Conservation (phyloP, 2,329 filamentous ascomycete species). For the Aspergillus novofumigatus region DNA sequence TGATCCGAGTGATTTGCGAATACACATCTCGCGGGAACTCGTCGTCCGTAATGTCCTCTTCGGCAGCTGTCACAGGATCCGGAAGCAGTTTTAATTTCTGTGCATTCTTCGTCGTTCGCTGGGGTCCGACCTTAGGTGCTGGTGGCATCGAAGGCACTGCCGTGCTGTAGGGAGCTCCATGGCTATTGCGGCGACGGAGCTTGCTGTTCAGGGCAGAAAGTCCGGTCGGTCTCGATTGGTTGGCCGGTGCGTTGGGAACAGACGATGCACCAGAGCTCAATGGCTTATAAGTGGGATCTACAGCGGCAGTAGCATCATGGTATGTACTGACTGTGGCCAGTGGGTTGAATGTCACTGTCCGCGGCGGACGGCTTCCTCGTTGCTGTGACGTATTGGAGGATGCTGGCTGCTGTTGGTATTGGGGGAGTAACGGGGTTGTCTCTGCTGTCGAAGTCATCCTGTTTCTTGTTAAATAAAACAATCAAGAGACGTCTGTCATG, state of each 20-base stretch:
- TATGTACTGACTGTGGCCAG: constrained; percentile 44
- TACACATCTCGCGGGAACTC: constrained; percentile 95
- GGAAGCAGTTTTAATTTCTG: constrained; percentile 97
- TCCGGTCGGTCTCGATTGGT: constrained; percentile 51
- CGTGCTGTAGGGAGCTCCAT: constrained; percentile 55
- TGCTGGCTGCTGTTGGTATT: constrained; percentile 24
- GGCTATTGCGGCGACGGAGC: constrained; percentile 79
- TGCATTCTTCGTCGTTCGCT: constrained; percentile 89
- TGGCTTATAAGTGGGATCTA: constrained; percentile 39
- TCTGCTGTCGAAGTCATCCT: constrained; percentile 38
- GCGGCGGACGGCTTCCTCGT: constrained; percentile 32
- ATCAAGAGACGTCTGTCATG: constrained; percentile 15
- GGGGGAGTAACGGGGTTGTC: constrained; percentile 40
- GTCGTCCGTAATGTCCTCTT: constrained; percentile 74
- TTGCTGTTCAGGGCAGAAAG: constrained; percentile 83
- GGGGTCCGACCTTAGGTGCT: constrained; percentile 77
- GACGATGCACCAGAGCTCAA: constrained; percentile 38
- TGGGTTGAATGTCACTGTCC: constrained; percentile 48
- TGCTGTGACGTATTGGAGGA: constrained; percentile 38
- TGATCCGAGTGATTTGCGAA: constrained; percentile 95
- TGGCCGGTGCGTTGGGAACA: constrained; percentile 26
- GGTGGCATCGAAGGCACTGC: constrained; percentile 39
- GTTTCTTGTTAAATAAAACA: constrained; percentile 2
- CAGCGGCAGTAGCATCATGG: constrained; percentile 33
- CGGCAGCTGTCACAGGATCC: constrained; percentile 77